These are phyloP conservation scores for Begonia fuchsioides DNA, from an alignment of 306 rosid genomes.

Conservation along the genomic window DNA sequence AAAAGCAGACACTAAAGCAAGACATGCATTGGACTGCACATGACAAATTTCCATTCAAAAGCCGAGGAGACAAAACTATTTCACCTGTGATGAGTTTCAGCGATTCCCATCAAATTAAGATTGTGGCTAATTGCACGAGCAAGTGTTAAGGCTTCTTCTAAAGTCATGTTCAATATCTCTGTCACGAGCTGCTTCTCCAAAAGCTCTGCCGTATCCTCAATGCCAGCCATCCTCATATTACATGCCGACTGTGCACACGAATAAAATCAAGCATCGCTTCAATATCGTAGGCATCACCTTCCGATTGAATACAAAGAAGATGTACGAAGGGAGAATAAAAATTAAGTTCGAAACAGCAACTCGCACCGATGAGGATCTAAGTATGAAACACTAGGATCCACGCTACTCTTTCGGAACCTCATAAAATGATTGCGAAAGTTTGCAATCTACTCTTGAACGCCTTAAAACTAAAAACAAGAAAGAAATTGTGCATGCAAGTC, in stretches of 20 bases:
- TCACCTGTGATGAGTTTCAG: slow-evolving; percentile 89
- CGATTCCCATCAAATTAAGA: slow-evolving; percentile 83
- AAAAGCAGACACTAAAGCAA: too few species aligned
- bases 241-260: slow-evolving; percentile 46
- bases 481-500: too few species aligned
- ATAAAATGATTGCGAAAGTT: too few species aligned
- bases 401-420: too few species aligned
- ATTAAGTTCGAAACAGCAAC: background rate
- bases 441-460: too few species aligned
- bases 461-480: too few species aligned
- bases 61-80: background rate
- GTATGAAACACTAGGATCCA: too few species aligned
- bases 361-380: background rate
- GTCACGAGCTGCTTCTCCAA: slow-evolving; percentile 80
- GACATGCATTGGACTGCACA: too few species aligned
- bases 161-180: slow-evolving; percentile 70
- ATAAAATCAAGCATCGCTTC: background rate
- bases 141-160: slow-evolving; percentile 66
- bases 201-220: slow-evolving; percentile 56
- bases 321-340: background rate
- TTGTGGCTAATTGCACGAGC: slow-evolving; percentile 90
- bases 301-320: background rate
- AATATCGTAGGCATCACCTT: background rate
- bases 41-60: too few species aligned
- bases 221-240: slow-evolving; percentile 81